These are phyloP conservation scores for Curvularia sp. DNA, from an alignment of 2,329 filamentous ascomycete genomes.

Conservation along the genomic window DNA sequence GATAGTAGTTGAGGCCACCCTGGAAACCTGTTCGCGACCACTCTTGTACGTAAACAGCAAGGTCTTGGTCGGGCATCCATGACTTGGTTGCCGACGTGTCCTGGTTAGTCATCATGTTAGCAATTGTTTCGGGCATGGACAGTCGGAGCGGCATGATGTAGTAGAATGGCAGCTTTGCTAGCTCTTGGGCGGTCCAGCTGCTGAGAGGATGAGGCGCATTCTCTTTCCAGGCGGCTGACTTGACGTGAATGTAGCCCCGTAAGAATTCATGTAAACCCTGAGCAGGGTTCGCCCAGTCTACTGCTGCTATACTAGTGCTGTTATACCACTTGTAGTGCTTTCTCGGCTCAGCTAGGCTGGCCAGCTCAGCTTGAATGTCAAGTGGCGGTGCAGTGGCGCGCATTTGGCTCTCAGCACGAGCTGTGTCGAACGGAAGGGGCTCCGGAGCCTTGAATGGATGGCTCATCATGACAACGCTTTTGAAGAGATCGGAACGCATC, in stretches of 20 bases:
- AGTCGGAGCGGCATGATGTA: constrained; percentile 69
- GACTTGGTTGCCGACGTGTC: constrained; percentile 54
- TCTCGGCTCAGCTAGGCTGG: constrained; percentile 61
- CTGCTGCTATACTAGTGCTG: constrained; percentile 57
- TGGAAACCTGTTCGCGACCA: constrained; percentile 70
- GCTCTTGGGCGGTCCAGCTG: constrained; percentile 64
- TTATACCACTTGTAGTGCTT: constrained; percentile 78
- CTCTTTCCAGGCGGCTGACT: constrained; percentile 66
- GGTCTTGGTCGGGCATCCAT: constrained; percentile 67
- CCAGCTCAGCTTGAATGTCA: constrained; percentile 65
- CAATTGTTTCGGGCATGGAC: constrained; percentile 67
- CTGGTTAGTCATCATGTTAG: constrained; percentile 62
- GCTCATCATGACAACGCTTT: constrained; percentile 67
- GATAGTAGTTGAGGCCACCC: constrained; percentile 72
- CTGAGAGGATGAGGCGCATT: constrained; percentile 63
- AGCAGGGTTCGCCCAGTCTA: constrained; percentile 57
- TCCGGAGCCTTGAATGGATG: constrained; percentile 68
- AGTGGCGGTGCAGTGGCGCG: constrained; percentile 26
- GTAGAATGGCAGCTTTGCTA: constrained; percentile 69
- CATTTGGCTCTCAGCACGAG: constrained; percentile 37
- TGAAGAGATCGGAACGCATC: constrained; percentile 70
- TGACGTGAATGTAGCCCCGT: constrained; percentile 72
- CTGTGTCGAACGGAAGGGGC: constrained; percentile 57
- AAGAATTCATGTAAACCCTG: constrained; percentile 67
- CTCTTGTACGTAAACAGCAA: constrained; percentile 67